Conservation (phyloP, 1,284 basidiomycete species). For the Ustilago curta region DNA sequence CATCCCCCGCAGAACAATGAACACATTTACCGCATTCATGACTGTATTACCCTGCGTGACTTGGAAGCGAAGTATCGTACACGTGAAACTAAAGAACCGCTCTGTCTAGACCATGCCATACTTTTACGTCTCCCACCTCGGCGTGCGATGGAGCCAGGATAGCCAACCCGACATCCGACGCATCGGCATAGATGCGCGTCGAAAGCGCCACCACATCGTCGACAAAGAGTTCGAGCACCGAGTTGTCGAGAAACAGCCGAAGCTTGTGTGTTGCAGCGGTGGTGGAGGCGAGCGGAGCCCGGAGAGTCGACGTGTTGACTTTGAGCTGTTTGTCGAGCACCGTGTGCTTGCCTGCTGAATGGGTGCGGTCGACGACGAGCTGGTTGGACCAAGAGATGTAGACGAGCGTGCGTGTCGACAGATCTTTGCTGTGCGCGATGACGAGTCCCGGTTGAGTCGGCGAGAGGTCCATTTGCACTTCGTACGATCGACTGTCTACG, state of each 20-base stretch:
- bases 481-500: slow-evolving; percentile 28
- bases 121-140: neutral
- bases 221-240: slow-evolving; percentile 58
- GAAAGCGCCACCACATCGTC: slow-evolving; percentile 50
- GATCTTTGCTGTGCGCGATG: slow-evolving; percentile 40
- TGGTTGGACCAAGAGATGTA: slow-evolving; percentile 19
- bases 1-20: too few species aligned
- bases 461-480: slow-evolving; percentile 31
- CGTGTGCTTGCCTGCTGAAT: slow-evolving; percentile 23
- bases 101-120: slow-evolving; percentile 38
- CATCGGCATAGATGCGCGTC: slow-evolving; percentile 54
- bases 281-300: slow-evolving; percentile 11
- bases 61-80: neutral
- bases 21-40: too few species aligned
- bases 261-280: slow-evolving; percentile 17
- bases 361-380: slow-evolving; percentile 43
- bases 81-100: slow-evolving; percentile 19
- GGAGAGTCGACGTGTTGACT: slow-evolving; percentile 37
- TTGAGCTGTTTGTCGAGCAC: slow-evolving; percentile 31
- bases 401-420: slow-evolving; percentile 29
- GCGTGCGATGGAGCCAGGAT: slow-evolving; percentile 11
- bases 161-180: slow-evolving; percentile 22
- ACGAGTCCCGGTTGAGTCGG: slow-evolving; percentile 22
- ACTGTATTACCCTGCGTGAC: too few species aligned
- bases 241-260: slow-evolving; percentile 56